Percentiles rank a stretch among this genome's conserved stretches.
Conservation (phyloP, 768 basidiomycete genomes). For the Crassisporium funariophilum region DNA sequence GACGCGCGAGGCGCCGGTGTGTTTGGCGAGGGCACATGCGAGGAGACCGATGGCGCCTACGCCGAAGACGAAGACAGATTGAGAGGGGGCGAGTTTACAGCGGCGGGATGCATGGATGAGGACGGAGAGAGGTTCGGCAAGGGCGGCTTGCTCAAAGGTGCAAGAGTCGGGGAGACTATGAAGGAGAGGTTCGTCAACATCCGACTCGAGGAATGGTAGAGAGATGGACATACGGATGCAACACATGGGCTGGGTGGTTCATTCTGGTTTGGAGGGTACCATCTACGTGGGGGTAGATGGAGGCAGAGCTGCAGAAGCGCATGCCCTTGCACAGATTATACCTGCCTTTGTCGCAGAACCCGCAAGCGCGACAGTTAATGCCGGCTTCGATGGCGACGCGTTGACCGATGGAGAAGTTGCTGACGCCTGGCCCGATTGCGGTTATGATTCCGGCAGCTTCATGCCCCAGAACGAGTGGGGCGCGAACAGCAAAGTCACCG, state of each 20-base stretch:
- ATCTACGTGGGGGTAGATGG: slow-evolving; percentile 91
- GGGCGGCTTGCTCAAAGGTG: slow-evolving; percentile 78
- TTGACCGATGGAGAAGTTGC: slow-evolving; percentile 68
- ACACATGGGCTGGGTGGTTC: slow-evolving; percentile 85
- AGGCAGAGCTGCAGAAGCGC: slow-evolving; percentile 88
- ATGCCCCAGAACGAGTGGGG: slow-evolving; percentile 91
- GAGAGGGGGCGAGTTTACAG: slow-evolving; percentile 43
- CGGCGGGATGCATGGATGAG: slow-evolving; percentile 66
- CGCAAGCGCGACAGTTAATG: slow-evolving; percentile 79
- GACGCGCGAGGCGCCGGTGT: slow-evolving; percentile 69
- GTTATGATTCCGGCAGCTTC: slow-evolving; percentile 89
- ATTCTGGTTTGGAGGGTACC: slow-evolving; percentile 87
- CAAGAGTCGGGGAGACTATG: slow-evolving; percentile 72
- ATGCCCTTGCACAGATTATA: slow-evolving; percentile 94
- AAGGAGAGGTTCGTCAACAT: slow-evolving; percentile 3
- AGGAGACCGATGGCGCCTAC: slow-evolving; percentile 94
- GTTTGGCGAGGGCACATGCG: slow-evolving; percentile 77
- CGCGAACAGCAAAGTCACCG: slow-evolving; percentile 85
- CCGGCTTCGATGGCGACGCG: slow-evolving; percentile 95
- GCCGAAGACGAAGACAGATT: slow-evolving; percentile 86
- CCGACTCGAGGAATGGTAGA: slow-evolving; percentile 6
- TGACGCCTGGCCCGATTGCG: slow-evolving; percentile 76
- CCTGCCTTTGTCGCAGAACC: slow-evolving; percentile 69
- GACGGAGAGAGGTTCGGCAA: slow-evolving; percentile 95
- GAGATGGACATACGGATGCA: slow-evolving; percentile 74